A percentile compares a stretch with the other conserved stretches of the same genome.
These are phyloP conservation scores for Fallopia convolvulus DNA, from an alignment of 148 eudicot species.

Conservation along the genomic window DNA sequence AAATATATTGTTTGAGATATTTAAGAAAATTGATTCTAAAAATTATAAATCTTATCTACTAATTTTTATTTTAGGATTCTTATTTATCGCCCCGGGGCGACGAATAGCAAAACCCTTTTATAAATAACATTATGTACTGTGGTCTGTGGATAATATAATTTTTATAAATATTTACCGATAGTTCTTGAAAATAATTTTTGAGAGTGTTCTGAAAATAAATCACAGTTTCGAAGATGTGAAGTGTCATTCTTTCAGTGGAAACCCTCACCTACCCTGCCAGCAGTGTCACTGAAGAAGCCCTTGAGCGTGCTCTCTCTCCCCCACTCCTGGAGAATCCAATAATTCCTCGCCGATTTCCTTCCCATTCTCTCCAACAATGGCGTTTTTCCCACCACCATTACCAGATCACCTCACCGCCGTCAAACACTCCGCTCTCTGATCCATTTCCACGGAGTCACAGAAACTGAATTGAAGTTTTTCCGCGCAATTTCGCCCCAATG, in stretches of 20 bases:
- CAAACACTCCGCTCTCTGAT: background rate
- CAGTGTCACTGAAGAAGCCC: constrained; percentile 9
- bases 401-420: background rate
- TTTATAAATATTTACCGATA: no score
- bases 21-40: no score
- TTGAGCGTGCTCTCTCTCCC: background rate
- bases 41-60: no score
- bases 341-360: background rate
- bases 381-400: background rate
- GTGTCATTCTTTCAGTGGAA: background rate
- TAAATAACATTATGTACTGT: no score
- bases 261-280: constrained; percentile 10
- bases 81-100: no score
- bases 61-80: no score
- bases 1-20: no score
- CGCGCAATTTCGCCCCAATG: background rate
- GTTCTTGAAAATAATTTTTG: no score
- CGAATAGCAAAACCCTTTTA: no score
- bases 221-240: background rate
- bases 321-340: background rate
- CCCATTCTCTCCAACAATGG: background rate
- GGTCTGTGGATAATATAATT: no score
- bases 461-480: background rate
- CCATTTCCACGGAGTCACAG: background rate
- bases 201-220: no score